Evolutionary conservation across 257 asterid genomes (phyloP).

Genomic region (Plantago elongata): DNA sequence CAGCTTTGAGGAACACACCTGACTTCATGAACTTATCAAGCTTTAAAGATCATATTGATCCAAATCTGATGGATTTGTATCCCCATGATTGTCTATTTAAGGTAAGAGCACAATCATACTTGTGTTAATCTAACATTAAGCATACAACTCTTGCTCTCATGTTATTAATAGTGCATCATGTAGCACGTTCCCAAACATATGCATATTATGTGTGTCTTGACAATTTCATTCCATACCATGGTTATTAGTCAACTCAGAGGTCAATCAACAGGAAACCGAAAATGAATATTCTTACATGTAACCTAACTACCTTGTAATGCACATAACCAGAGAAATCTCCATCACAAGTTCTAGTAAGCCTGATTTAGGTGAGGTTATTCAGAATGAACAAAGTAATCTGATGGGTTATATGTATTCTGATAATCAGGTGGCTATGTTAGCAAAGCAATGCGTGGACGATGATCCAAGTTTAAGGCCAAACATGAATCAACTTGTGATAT

Average conservation of each 20-base stretch:
- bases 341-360: too few species aligned
- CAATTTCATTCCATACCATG: too few species aligned
- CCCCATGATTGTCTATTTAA: constrained; percentile 91
- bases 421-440: constrained; percentile 67
- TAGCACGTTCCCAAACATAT: too few species aligned
- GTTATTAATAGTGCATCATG: not conserved
- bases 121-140: not conserved
- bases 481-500: constrained; percentile 88
- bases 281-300: too few species aligned
- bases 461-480: constrained; percentile 93
- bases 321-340: too few species aligned
- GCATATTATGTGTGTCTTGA: too few species aligned
- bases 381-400: too few species aligned
- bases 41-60: constrained; percentile 83
- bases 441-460: constrained; percentile 88
- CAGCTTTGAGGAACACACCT: constrained; percentile 67
- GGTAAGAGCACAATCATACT: constrained; percentile 35
- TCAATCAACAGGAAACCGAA: too few species aligned
- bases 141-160: not conserved
- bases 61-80: constrained; percentile 68
- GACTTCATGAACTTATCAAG: constrained; percentile 74
- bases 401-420: too few species aligned
- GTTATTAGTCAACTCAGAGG: too few species aligned
- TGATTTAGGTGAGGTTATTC: too few species aligned
- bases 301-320: too few species aligned